Evolutionary conservation across 2,329 filamentous ascomycete species (phyloP).

Genomic region (Trichoderma cornu-damae): DNA sequence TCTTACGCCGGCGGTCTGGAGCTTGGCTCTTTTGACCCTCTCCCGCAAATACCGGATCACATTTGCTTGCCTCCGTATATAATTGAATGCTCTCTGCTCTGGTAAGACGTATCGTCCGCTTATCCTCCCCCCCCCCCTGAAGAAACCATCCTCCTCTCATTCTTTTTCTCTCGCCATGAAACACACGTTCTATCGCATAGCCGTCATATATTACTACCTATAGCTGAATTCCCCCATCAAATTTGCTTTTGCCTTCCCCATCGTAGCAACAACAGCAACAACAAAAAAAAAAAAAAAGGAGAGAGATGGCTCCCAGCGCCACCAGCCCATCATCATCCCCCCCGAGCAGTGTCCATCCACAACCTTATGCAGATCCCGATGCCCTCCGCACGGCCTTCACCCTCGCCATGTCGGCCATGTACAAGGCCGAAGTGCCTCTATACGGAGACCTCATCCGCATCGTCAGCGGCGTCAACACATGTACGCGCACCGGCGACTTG

Average conservation of each 20-base stretch:
- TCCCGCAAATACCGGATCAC: not conserved
- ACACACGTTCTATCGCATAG: no score
- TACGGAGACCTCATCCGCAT: conserved; percentile 23
- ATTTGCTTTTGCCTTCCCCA: no score
- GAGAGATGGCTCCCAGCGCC: conserved; percentile 4
- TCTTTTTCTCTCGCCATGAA: no score
- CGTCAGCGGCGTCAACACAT: conserved; percentile 22
- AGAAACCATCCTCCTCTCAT: no score
- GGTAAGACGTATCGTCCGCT: no score
- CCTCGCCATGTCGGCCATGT: conserved; percentile 25
- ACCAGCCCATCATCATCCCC: not conserved
- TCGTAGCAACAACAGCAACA: not conserved
- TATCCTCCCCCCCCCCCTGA: no score
- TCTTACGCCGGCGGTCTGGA: not conserved
- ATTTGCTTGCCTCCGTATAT: not conserved
- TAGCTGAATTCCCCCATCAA: no score
- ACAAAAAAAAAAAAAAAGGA: no score
- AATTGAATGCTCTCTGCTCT: not conserved
- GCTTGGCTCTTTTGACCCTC: not conserved
- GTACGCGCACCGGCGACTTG: conserved; percentile 10
- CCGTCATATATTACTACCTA: no score
- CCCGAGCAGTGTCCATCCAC: not conserved
- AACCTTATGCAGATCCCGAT: not conserved
- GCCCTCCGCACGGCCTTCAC: not conserved
- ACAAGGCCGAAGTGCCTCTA: conserved; percentile 24